Conservation (phyloP, 202 grass and related monocot species). For the Zizania palustris region DNA sequence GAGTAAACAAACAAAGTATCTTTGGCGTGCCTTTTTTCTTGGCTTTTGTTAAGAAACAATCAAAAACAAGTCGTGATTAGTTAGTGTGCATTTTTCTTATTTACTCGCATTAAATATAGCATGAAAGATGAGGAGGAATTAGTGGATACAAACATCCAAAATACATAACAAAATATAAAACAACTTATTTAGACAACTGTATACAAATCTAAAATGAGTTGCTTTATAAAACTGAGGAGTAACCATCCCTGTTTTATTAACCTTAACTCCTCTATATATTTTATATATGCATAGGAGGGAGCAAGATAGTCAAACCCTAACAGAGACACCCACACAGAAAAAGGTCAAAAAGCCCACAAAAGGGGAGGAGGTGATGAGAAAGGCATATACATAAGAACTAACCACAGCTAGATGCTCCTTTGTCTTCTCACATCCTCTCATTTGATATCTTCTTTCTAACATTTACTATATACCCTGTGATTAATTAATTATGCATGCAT, state of each 20-base stretch:
- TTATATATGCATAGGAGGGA: not conserved
- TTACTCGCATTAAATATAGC: too few relatives aligned
- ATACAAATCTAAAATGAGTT: too few relatives aligned
- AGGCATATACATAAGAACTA: conserved; percentile 46
- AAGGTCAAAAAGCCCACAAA: conserved; percentile 45
- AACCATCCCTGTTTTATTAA: not conserved
- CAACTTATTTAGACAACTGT: too few relatives aligned
- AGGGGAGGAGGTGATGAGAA: not conserved
- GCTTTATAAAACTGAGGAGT: too few relatives aligned
- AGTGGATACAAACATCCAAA: too few relatives aligned
- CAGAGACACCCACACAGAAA: conserved; percentile 6
- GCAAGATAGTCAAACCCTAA: conserved; percentile 44
- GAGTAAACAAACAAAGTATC: too few relatives aligned
- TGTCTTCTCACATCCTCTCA: conserved; percentile 13
- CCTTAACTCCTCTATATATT: conserved; percentile 44
- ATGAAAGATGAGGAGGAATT: too few relatives aligned
- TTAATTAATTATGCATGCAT: conserved; percentile 27
- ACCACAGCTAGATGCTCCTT: conserved; percentile 28
- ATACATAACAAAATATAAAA: too few relatives aligned
- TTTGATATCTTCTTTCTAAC: not conserved
- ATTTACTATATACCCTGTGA: conserved; percentile 17
- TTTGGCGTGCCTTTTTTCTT: not conserved
- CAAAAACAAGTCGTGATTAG: too few relatives aligned
- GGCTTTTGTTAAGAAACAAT: not conserved
- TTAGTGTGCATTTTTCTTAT: too few relatives aligned